phyloP scores from a whole-genome alignment of 768 basidiomycete species.

The Dacryopinax primogenitus region DNA sequence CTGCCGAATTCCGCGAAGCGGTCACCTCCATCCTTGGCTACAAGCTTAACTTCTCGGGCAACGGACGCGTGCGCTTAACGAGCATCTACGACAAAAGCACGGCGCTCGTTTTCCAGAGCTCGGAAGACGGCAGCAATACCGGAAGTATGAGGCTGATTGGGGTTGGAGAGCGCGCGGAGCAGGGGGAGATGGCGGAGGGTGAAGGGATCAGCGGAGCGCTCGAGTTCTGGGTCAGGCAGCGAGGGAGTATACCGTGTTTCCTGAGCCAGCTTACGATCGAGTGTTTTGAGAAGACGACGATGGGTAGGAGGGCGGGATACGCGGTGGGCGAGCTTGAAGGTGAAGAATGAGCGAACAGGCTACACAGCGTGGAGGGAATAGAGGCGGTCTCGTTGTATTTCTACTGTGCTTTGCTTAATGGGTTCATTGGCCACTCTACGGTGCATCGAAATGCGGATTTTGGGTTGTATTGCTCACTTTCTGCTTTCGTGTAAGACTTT shows the following conservation, averaged over 20 bases:
- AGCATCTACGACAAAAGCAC: slow-evolving; percentile 80
- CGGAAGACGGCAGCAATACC: slow-evolving; percentile 23
- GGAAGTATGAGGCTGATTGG: slow-evolving; percentile 27
- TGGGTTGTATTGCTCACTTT: too few relatives aligned
- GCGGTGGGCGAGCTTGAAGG: too few relatives aligned
- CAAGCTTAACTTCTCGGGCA: slow-evolving; percentile 82
- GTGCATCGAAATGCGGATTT: too few relatives aligned
- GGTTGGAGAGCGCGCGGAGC: slow-evolving; percentile 22
- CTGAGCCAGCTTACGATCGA: slow-evolving; percentile 79
- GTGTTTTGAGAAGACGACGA: slow-evolving; percentile 67
- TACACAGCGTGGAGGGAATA: too few relatives aligned
- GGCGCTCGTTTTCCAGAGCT: slow-evolving; percentile 58
- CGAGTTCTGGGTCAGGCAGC: slow-evolving; percentile 74
- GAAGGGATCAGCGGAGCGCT: slow-evolving; percentile 51
- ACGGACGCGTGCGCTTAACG: slow-evolving; percentile 79
- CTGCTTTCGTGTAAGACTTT: too few relatives aligned
- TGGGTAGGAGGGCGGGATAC: slow-evolving; percentile 16
- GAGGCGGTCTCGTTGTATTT: too few relatives aligned
- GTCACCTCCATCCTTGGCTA: slow-evolving; percentile 82
- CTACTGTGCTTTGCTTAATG: too few relatives aligned
- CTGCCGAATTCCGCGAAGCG: slow-evolving; percentile 81
- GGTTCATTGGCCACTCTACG: too few relatives aligned
- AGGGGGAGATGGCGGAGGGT: slow-evolving; percentile 27
- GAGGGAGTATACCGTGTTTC: slow-evolving; percentile 80
- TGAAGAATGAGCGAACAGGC: too few relatives aligned